Evolutionary conservation across 306 rosid species (phyloP).

Genomic region (Ochetophila trinervis): DNA sequence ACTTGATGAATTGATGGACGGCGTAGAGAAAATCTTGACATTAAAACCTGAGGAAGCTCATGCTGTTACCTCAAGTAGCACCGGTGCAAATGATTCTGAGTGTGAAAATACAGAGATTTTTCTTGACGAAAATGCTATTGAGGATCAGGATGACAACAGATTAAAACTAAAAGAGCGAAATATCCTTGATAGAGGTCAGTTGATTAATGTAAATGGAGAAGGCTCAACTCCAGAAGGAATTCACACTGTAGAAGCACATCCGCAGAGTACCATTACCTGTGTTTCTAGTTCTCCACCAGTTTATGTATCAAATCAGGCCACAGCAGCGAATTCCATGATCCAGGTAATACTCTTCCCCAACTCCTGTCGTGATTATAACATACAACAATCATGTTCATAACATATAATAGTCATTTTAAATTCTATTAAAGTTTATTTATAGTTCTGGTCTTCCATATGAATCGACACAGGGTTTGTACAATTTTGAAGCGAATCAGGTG

Average conservation of each 20-base stretch:
- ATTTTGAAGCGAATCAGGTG: constrained; percentile 47
- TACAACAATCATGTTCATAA: background rate
- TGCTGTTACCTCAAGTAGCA: constrained; percentile 39
- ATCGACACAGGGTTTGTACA: constrained; percentile 43
- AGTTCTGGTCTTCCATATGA: constrained; percentile 2
- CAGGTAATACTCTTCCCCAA: constrained; percentile 38
- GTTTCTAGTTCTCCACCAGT: constrained; percentile 42
- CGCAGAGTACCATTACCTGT: constrained; percentile 27
- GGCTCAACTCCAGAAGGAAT: constrained; percentile 29
- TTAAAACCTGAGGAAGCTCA: constrained; percentile 39
- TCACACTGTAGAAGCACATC: constrained; percentile 34
- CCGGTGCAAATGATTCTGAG: constrained; percentile 43
- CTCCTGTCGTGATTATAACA: constrained; percentile 5
- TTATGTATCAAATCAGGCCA: constrained; percentile 42
- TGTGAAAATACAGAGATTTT: constrained; percentile 37
- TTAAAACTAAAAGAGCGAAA: constrained; percentile 24
- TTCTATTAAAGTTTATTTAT: constrained; percentile 9
- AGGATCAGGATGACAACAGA: constrained; percentile 41
- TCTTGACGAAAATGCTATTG: constrained; percentile 38
- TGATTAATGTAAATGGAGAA: constrained; percentile 23
- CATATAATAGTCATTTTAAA: background rate
- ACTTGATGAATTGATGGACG: constrained; percentile 57
- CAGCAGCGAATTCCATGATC: constrained; percentile 37
- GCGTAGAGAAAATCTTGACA: constrained; percentile 55
- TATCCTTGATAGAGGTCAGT: constrained; percentile 16